Conservation (phyloP, 306 rosid genomes). For the Pterocarpus santalinus region DNA sequence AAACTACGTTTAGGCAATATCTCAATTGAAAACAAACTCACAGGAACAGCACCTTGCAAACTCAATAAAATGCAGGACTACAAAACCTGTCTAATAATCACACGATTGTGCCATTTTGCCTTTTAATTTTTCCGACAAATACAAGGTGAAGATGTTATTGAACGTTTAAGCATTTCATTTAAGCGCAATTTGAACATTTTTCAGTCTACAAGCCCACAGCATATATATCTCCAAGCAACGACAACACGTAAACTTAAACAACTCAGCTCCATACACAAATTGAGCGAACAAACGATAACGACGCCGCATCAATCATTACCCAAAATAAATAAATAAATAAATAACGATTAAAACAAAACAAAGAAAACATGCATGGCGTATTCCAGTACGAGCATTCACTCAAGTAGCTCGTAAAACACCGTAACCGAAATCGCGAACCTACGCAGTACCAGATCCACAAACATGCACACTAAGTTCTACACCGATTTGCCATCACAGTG, state of each 20-base stretch:
- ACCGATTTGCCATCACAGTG: conserved; percentile 6
- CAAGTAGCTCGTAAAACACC: conserved; percentile 24
- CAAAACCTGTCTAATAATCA: conserved; percentile 26
- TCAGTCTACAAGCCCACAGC: not conserved
- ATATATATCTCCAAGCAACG: not conserved
- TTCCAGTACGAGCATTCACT: conserved; percentile 11
- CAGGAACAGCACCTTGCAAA: conserved; percentile 1
- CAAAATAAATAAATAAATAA: not conserved
- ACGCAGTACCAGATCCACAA: conserved; percentile 48
- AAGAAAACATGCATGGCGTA: not conserved
- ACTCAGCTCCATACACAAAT: conserved; percentile 27
- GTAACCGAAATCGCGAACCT: conserved; percentile 30
- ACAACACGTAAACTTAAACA: conserved; percentile 11
- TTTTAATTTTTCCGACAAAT: not conserved
- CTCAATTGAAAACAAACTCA: conserved; percentile 5
- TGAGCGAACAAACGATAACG: not conserved
- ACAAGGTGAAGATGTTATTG: not conserved
- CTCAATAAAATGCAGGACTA: conserved; percentile 19
- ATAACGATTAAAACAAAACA: not conserved
- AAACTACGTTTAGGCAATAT: conserved; percentile 15
- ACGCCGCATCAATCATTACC: conserved; percentile 1
- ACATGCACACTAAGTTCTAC: conserved; percentile 5
- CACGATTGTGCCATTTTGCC: not conserved
- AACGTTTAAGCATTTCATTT: conserved; percentile 7
- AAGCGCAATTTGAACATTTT: not conserved